Base-by-base conservation (phyloP, 2,329 filamentous ascomycete genomes). In the Trichoderma polysporum region DNA sequence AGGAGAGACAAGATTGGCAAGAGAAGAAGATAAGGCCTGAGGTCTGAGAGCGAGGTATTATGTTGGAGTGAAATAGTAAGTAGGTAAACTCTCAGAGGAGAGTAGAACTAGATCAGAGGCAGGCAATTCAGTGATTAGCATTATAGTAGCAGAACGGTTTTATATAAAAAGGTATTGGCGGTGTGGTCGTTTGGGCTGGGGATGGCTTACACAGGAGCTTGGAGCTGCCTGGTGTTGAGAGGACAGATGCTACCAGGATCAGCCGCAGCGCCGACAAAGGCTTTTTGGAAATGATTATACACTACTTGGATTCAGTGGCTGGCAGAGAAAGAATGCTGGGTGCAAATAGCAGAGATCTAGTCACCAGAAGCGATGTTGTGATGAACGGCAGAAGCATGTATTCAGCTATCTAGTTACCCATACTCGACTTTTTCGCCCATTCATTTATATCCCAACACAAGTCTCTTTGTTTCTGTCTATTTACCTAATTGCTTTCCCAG, bases 401-500 rank as follows among this genome's bases (percentile, higher is more conserved):
- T 64, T 56, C 22, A 13, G 19, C 4, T 27, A 31, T 41, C 15
- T 19, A 29, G 7, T 41, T 35, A 13, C 15, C 4, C 27, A 35
- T 13, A 1, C n/a, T 60, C 2, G 35, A 61, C 19, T 29, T 15
- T 8, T 22, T 13, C 5, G 15, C 15, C 19, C 25, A 19, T 25
- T 29, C 25, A 47, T 45, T 53, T 13, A 47, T 47, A 35, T 54
- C 45, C 47, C 56, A 31, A n/a, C 1, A 12, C 13, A 25, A 50
- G 17, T 3, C 37, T 19, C 15, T 49, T 29, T 19, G 7, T 61
- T 33, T 33, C 17, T 25, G 13, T 33, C 15, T 9, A 31, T 58
- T 27, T 82, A 85, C 74, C 82, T 79, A 67, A 86, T 81, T 35
- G 79, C 78, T 77, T 95, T 95, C 0, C 89, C 92, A 39, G 88